A percentile compares a stretch with the other conserved stretches of the same genome.
Evolutionary conservation across 306 rosid species (phyloP).

Genomic region (Cicer chorassanicum): DNA sequence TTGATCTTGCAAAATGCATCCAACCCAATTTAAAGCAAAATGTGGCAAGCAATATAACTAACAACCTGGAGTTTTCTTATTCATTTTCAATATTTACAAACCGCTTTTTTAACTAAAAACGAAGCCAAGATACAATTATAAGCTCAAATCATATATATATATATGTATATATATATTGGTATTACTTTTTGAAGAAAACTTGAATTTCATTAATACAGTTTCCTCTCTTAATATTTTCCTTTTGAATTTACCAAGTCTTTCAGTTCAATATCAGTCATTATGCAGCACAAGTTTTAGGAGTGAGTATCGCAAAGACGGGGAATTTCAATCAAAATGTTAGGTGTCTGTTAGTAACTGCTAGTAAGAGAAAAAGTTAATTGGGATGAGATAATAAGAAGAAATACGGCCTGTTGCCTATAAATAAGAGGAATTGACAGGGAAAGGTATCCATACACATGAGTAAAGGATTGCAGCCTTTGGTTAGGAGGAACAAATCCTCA

Average conservation of each 20-base stretch:
- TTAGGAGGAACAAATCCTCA: neutral
- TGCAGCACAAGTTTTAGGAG: neutral
- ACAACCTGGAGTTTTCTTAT: too few relatives aligned
- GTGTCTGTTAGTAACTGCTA: neutral
- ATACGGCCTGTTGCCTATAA: neutral
- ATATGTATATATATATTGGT: neutral
- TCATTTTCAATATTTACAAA: too few relatives aligned
- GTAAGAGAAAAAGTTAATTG: neutral
- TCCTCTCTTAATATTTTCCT: constrained; percentile 4
- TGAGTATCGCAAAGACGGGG: constrained; percentile 13
- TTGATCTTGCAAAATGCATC: neutral
- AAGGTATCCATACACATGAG: neutral
- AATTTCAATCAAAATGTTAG: neutral
- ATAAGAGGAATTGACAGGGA: neutral
- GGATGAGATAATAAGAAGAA: neutral
- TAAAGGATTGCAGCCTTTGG: neutral
- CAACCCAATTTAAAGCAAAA: neutral
- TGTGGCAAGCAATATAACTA: too few relatives aligned
- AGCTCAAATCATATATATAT: neutral
- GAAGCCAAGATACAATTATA: neutral
- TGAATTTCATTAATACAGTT: neutral
- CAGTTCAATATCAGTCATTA: neutral
- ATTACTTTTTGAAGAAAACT: constrained; percentile 6
- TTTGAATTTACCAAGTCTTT: constrained; percentile 14
- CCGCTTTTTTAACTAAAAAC: neutral